Evolutionary conservation across 805 yeast species (phyloP).

Genomic region (Monosporozyma aerobia): DNA sequence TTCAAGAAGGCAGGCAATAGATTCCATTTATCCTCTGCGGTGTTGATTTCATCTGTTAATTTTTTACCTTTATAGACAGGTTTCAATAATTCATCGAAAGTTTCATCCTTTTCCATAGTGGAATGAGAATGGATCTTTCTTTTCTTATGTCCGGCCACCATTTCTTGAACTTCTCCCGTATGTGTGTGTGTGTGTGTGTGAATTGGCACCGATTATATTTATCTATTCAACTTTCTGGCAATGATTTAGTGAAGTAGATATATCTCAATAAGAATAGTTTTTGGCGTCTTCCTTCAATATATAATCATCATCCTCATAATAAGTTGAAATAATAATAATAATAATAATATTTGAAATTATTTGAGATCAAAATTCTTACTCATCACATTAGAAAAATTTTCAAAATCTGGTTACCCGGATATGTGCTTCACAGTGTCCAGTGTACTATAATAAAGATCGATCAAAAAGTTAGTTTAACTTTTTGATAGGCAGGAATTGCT

Average conservation of each 20-base stretch:
- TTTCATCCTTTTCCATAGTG: slow-evolving; percentile 36
- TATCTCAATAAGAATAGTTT: too few species aligned
- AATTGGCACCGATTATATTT: too few species aligned
- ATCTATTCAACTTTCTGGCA: too few species aligned
- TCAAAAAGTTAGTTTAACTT: too few species aligned
- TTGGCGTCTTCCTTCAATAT: neutral
- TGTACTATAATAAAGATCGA: too few species aligned
- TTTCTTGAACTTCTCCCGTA: neutral
- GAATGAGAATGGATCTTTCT: slow-evolving; percentile 10
- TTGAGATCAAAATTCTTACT: neutral
- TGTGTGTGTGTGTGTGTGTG: too few species aligned
- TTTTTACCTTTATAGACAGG: slow-evolving; percentile 81
- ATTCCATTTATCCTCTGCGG: slow-evolving; percentile 96
- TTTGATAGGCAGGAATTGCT: too few species aligned
- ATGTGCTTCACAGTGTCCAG: too few species aligned
- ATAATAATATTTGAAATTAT: neutral
- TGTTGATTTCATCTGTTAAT: slow-evolving; percentile 76
- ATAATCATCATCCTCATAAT: too few species aligned
- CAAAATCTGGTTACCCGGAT: neutral
- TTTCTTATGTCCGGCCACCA: slow-evolving; percentile 6
- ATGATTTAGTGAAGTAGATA: too few species aligned
- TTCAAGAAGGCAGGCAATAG: slow-evolving; percentile 89
- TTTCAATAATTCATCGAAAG: slow-evolving; percentile 67
- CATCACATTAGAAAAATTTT: neutral
- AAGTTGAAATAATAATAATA: neutral